Evolutionary conservation across 2,329 filamentous ascomycete genomes (phyloP).

Genomic region (Cryoendolithus antarcticus): DNA sequence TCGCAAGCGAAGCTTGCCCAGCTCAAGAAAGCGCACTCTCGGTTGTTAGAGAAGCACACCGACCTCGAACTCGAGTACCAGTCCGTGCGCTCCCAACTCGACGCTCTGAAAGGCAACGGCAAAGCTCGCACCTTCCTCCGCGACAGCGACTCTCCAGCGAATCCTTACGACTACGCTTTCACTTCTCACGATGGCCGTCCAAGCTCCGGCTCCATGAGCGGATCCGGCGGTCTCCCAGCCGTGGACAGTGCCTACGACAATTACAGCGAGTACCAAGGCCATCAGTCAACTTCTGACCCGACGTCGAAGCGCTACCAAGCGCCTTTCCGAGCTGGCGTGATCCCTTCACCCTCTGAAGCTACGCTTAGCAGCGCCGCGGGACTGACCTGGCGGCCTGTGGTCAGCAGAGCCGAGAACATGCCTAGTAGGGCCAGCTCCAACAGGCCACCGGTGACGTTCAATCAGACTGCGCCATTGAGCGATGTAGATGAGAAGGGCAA

Average conservation of each 20-base stretch:
- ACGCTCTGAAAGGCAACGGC: slow-evolving; percentile 9
- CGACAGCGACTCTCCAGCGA: slow-evolving; percentile 2
- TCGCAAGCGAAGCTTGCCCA: slow-evolving; percentile 35
- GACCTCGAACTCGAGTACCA: slow-evolving; percentile 30
- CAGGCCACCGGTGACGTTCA: slow-evolving; percentile 10
- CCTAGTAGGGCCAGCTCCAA: slow-evolving; percentile 44
- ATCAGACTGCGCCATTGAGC: slow-evolving; percentile 17
- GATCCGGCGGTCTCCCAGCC: slow-evolving; percentile 7
- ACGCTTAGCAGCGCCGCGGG: slow-evolving; percentile 11
- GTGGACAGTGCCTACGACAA: slow-evolving; percentile 13
- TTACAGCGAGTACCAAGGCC: slow-evolving; percentile 11
- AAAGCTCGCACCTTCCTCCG: slow-evolving; percentile 1
- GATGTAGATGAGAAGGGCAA: slow-evolving; percentile 12
- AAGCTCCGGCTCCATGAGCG: background rate
- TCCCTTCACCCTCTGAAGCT: slow-evolving; percentile 11
- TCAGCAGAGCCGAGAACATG: slow-evolving; percentile 3
- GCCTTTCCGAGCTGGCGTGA: background rate
- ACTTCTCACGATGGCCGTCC: slow-evolving; percentile 4
- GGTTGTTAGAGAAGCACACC: slow-evolving; percentile 38
- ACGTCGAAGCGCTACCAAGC: slow-evolving; percentile 6
- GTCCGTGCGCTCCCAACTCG: slow-evolving; percentile 16
- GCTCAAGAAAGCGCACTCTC: slow-evolving; percentile 40
- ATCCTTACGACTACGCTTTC: slow-evolving; percentile 3
- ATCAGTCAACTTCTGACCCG: slow-evolving; percentile 13
- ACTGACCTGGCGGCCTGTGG: slow-evolving; percentile 13